These are phyloP conservation scores for Themeda triandra DNA, from an alignment of 176 grass and related monocot genomes.

Conservation along the genomic window DNA sequence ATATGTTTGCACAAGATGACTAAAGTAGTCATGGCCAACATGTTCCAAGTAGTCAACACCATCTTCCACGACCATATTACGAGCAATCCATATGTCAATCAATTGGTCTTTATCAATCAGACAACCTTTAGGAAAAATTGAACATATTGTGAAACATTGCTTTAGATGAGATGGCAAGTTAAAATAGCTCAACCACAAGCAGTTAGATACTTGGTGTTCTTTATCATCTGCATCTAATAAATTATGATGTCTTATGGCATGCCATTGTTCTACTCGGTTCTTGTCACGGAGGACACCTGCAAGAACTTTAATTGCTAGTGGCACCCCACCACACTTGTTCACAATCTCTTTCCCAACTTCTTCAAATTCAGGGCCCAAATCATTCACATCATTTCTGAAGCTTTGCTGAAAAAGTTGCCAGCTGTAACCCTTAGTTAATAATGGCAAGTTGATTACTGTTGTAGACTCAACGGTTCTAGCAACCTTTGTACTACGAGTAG, in stretches of 20 bases:
- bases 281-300: too few relatives aligned
- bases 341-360: too few relatives aligned
- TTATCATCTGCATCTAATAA: background rate
- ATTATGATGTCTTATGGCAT: slow-evolving; percentile 3
- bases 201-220: too few relatives aligned
- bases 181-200: too few relatives aligned
- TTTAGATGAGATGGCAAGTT: background rate
- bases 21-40: background rate
- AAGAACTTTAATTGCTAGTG: too few relatives aligned
- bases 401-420: slow-evolving; percentile 10
- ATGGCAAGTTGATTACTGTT: background rate
- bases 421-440: background rate
- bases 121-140: slow-evolving; percentile 4
- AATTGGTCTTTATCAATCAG: background rate
- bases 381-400: background rate
- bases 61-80: background rate
- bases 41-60: background rate
- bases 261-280: slow-evolving; percentile 10
- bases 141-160: slow-evolving; percentile 22
- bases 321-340: too few relatives aligned
- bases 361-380: background rate
- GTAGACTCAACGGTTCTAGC: background rate
- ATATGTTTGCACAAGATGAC: slow-evolving; percentile 16
- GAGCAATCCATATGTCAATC: slow-evolving; percentile 39
- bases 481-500: background rate